Evolutionary conservation across 2,329 filamentous ascomycete genomes (phyloP).

Genomic region (Monilinia vaccinii-corymbosi): DNA sequence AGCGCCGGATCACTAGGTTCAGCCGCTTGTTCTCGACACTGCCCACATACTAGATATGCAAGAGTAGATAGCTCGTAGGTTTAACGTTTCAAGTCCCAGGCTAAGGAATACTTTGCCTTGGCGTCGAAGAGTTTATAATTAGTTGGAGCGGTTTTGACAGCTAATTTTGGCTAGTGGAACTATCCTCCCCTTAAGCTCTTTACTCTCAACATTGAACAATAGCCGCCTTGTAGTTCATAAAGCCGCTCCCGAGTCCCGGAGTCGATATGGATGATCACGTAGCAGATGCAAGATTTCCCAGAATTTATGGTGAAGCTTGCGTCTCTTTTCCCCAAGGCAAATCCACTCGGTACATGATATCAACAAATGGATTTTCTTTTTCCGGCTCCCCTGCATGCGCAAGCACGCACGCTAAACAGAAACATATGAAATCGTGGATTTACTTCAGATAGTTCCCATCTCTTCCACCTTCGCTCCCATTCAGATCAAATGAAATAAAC

Average conservation of each 20-base stretch:
- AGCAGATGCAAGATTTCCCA: too few relatives aligned
- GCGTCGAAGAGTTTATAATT: neutral
- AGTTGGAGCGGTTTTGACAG: neutral
- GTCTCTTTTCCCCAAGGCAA: too few relatives aligned
- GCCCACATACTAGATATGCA: neutral
- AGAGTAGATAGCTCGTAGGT: neutral
- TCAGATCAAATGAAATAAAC: neutral
- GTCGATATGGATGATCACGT: neutral
- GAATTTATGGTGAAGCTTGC: neutral
- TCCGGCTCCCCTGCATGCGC: neutral
- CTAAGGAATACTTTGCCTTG: neutral
- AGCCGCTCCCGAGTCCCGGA: neutral
- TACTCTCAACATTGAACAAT: neutral
- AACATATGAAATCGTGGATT: neutral
- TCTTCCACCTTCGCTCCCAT: too few relatives aligned
- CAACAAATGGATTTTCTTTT: neutral
- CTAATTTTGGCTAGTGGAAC: neutral
- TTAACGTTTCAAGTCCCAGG: neutral
- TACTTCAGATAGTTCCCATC: neutral
- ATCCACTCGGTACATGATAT: too few relatives aligned
- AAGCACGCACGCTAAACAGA: neutral
- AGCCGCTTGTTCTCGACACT: neutral
- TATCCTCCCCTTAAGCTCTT: neutral
- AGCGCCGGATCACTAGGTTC: neutral
- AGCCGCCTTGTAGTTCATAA: neutral